Percentiles rank a stretch among this genome's conserved stretches.
phyloP scores from a whole-genome alignment of 108 stramenopile genomes.

The Nitzschia sp. region DNA sequence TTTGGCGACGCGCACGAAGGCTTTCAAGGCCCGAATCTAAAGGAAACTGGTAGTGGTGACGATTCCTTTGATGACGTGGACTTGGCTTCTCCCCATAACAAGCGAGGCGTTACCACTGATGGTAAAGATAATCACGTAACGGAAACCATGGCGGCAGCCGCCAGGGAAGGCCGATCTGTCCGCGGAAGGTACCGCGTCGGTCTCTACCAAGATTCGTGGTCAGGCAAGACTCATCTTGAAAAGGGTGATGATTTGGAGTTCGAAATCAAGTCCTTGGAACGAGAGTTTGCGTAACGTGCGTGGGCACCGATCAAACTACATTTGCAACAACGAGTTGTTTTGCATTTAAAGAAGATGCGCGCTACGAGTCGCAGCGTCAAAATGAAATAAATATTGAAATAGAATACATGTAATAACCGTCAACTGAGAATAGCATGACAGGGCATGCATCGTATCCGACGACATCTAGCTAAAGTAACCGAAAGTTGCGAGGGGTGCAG shows the following conservation, averaged over 20 bases:
- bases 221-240: not conserved
- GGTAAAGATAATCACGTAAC: not conserved
- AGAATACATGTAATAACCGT: too few species aligned
- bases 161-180: constrained; percentile 1
- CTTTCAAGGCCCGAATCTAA: not conserved
- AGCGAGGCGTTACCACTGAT: not conserved
- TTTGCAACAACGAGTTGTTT: too few species aligned
- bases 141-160: not conserved
- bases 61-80: constrained; percentile 5
- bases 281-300: constrained; percentile 4
- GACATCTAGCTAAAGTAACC: too few species aligned
- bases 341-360: not conserved
- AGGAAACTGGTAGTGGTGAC: not conserved
- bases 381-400: too few species aligned
- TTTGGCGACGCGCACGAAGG: not conserved
- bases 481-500: too few species aligned
- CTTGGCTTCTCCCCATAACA: constrained; percentile 1
- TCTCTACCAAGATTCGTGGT: not conserved
- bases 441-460: too few species aligned
- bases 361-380: not conserved
- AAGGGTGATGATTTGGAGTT: constrained; percentile 6
- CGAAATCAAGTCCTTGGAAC: constrained; percentile 4
- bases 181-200: constrained; percentile 10
- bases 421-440: too few species aligned
- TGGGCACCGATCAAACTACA: too few species aligned